A percentile compares a stretch with the other conserved stretches of the same genome.
Evolutionary conservation across 2,329 filamentous ascomycete species (phyloP).

Genomic region (Cladosporium phlei): DNA sequence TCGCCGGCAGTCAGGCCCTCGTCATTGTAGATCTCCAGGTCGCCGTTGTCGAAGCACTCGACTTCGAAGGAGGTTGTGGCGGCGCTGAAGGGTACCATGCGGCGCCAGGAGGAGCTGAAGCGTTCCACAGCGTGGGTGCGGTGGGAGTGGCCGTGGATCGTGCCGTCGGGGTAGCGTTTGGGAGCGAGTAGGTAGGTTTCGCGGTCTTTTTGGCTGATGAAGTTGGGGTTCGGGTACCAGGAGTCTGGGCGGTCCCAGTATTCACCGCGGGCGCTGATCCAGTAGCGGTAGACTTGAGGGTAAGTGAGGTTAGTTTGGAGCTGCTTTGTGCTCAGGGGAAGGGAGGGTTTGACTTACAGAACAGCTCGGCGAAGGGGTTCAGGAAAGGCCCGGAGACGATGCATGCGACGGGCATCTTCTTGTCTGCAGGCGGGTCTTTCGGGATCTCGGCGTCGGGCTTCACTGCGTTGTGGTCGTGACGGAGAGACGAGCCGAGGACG

Average conservation of each 20-base stretch:
- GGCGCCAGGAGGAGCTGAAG: constrained; percentile 2
- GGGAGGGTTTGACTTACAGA: background rate
- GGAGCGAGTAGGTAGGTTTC: too few species aligned
- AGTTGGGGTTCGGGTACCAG: too few species aligned
- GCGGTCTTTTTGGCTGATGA: too few species aligned
- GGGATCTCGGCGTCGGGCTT: too few species aligned
- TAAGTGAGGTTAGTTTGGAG: too few species aligned
- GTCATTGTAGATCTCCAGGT: background rate
- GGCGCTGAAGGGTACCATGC: constrained; percentile 2
- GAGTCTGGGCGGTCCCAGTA: too few species aligned
- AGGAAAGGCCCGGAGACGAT: too few species aligned
- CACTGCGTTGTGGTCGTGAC: too few species aligned
- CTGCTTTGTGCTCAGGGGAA: too few species aligned
- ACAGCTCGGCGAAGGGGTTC: constrained; percentile 1
- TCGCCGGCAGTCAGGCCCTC: background rate
- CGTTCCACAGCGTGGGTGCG: background rate
- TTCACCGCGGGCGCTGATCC: background rate
- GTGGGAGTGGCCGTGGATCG: background rate
- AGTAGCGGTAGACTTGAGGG: background rate
- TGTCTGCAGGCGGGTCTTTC: background rate
- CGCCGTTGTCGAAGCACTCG: constrained; percentile 4
- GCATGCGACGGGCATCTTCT: background rate
- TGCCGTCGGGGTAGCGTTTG: background rate
- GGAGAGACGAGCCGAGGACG: too few species aligned
- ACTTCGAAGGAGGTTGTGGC: background rate